phyloP scores from a whole-genome alignment of 768 basidiomycete genomes.

The Hemileccinum impolitum region DNA sequence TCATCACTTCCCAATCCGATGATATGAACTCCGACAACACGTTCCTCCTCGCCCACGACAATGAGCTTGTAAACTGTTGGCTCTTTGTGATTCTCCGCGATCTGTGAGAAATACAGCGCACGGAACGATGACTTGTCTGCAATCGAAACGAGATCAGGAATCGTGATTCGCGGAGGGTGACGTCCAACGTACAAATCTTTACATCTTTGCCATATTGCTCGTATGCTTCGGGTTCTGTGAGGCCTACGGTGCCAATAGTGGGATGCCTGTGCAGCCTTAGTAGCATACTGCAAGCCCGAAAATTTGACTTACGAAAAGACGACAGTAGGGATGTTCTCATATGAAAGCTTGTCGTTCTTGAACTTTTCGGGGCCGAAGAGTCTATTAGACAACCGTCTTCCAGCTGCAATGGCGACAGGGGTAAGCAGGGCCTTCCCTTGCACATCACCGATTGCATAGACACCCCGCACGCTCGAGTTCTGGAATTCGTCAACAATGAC shows the following conservation, averaged over 20 bases:
- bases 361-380: conserved; percentile 84
- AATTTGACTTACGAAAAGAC: conserved; percentile 82
- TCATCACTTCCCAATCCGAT: conserved; percentile 93
- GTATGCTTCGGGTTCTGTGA: conserved; percentile 89
- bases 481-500: conserved; percentile 91
- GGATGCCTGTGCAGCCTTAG: conserved; percentile 63
- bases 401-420: conserved; percentile 97
- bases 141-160: not conserved
- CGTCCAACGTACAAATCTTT: conserved; percentile 75
- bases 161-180: not conserved
- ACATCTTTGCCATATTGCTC: conserved; percentile 84
- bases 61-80: conserved; percentile 94
- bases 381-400: conserved; percentile 82
- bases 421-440: conserved; percentile 91
- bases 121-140: conserved; percentile 79
- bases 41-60: conserved; percentile 83
- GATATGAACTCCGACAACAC: conserved; percentile 94
- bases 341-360: conserved; percentile 84
- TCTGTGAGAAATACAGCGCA: conserved; percentile 89
- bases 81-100: conserved; percentile 87
- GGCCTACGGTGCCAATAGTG: conserved; percentile 90
- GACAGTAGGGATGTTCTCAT: conserved; percentile 89
- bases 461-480: conserved; percentile 64
- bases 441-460: conserved; percentile 89
- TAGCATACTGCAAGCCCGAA: conserved; percentile 2